Conservation (phyloP, 1,284 basidiomycete species). For the Naganishia cerealis region DNA sequence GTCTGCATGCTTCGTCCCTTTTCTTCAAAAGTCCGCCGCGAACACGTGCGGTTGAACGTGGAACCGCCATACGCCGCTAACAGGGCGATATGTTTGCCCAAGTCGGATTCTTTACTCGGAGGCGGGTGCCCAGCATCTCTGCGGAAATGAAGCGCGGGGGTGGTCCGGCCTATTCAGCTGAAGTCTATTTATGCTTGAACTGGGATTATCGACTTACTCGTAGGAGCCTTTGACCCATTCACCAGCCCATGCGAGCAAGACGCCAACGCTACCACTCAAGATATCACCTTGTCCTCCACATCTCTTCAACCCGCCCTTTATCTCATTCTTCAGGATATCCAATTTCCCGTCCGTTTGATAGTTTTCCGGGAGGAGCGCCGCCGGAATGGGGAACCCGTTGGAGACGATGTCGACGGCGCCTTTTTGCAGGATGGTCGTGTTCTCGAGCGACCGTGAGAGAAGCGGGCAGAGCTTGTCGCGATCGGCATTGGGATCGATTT, state of each 20-base stretch:
- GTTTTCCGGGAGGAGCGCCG: conserved; percentile 36
- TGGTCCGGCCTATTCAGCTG: conserved; percentile 18
- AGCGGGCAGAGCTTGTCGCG: conserved; percentile 60
- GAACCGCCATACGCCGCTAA: conserved; percentile 85
- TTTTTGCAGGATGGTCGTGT: conserved; percentile 90
- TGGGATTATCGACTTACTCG: conserved; percentile 53
- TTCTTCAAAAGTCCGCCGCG: conserved; percentile 70
- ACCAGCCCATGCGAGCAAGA: conserved; percentile 89
- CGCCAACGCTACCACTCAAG: conserved; percentile 79
- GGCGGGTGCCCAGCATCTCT: conserved; percentile 57
- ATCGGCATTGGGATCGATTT: conserved; percentile 55
- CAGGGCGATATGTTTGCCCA: conserved; percentile 66
- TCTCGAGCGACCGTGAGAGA: conserved; percentile 73
- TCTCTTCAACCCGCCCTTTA: conserved; percentile 79
- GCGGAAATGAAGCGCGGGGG: background rate
- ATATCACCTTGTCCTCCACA: conserved; percentile 97
- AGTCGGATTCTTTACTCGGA: conserved; percentile 57
- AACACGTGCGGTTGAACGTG: conserved; percentile 80
- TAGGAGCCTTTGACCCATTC: conserved; percentile 81
- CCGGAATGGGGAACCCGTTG: conserved; percentile 49
- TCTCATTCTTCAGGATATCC: conserved; percentile 64
- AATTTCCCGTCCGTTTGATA: conserved; percentile 32
- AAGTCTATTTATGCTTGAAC: background rate
- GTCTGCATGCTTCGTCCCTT: conserved; percentile 82
- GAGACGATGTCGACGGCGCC: conserved; percentile 64